Percentiles rank a stretch among this genome's conserved stretches.
Evolutionary conservation across 495 filamentous ascomycete species (phyloP).

Genomic region (Penicillium crystallinum): DNA sequence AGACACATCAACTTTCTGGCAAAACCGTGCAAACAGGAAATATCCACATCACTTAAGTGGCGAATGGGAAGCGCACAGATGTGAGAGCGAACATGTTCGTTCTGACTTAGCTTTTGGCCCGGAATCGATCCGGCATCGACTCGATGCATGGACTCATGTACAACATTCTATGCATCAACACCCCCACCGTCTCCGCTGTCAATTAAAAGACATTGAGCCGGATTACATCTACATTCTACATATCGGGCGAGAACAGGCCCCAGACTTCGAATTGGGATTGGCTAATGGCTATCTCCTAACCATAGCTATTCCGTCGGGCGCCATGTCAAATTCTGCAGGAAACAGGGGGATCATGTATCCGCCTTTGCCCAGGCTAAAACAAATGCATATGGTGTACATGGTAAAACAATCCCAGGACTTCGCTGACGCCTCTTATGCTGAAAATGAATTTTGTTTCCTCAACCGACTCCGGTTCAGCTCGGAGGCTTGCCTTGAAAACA

Average conservation of each 20-base stretch:
- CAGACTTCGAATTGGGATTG: neutral
- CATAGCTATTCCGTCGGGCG: neutral
- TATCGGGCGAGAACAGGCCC: neutral
- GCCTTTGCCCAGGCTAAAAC: neutral
- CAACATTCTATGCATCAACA: neutral
- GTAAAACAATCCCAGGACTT: neutral
- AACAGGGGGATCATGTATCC: neutral
- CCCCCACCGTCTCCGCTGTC: neutral
- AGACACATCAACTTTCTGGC: neutral
- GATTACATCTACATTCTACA: too few relatives aligned
- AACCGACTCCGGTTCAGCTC: slow-evolving; percentile 7
- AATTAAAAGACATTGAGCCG: neutral
- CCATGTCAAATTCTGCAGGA: neutral
- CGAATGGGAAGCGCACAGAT: neutral
- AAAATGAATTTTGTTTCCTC: neutral
- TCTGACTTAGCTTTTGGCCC: neutral
- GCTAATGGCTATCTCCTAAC: neutral
- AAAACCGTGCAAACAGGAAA: neutral
- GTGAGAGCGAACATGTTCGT: neutral
- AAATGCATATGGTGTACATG: neutral
- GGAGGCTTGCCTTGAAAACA: neutral
- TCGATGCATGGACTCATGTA: neutral
- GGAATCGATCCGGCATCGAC: neutral
- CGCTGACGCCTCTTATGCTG: slow-evolving; percentile 16
- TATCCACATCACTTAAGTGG: neutral